Evolutionary conservation across 129 eudicot genomes (phyloP).

Genomic region (Flaveria linearis): DNA sequence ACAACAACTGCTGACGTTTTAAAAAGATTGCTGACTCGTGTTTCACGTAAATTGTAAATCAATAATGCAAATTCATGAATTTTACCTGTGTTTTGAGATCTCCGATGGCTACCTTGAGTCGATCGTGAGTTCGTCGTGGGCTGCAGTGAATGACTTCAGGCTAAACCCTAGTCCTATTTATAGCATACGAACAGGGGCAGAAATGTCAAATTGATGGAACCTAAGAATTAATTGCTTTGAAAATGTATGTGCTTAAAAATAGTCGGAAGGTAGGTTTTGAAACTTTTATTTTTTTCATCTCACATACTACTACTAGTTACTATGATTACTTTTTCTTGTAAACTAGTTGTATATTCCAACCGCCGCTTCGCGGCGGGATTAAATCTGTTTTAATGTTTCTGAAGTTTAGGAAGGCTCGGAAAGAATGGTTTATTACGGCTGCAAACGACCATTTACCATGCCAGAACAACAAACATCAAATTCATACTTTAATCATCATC

Average conservation of each 20-base stretch:
- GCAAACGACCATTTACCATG: too few species aligned
- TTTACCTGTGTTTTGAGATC: constrained; percentile 17
- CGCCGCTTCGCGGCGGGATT: too few species aligned
- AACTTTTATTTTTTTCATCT: neutral
- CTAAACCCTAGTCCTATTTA: constrained; percentile 32
- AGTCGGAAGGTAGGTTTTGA: neutral
- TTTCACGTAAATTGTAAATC: neutral
- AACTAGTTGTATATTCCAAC: too few species aligned
- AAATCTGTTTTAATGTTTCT: too few species aligned
- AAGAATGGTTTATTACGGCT: too few species aligned
- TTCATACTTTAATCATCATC: too few species aligned
- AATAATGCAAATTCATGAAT: neutral
- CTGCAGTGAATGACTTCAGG: neutral
- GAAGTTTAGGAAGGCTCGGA: too few species aligned
- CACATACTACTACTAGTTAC: neutral
- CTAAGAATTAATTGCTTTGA: neutral
- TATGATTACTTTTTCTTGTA: neutral
- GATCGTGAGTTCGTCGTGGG: constrained; percentile 25
- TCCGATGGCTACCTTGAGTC: constrained; percentile 16
- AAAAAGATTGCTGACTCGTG: neutral
- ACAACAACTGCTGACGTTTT: constrained; percentile 7
- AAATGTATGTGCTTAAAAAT: neutral
- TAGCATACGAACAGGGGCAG: neutral
- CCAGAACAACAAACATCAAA: too few species aligned
- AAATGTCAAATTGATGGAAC: constrained; percentile 1